These are phyloP conservation scores for Acorus calamus DNA, from an alignment of 106 monocot genomes.

Conservation along the genomic window DNA sequence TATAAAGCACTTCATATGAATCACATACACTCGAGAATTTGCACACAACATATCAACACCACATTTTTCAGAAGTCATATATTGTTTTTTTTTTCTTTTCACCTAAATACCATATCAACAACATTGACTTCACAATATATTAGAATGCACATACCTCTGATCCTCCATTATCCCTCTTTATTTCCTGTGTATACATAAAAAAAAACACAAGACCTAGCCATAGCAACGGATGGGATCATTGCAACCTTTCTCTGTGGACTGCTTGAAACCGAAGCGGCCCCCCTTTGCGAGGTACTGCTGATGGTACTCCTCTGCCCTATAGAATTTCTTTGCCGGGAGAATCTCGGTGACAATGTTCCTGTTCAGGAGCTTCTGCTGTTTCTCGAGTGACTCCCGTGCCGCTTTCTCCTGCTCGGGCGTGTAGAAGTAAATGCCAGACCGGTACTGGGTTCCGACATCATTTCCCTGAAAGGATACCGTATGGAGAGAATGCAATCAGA, in stretches of 20 bases:
- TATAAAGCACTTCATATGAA: no score
- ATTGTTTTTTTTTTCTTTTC: no score
- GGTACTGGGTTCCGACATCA: constrained; percentile 73
- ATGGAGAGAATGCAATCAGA: background rate
- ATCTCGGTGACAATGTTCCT: constrained; percentile 65
- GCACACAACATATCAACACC: no score
- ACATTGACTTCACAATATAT: no score
- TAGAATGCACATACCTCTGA: no score
- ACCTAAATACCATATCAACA: no score
- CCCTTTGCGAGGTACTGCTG: constrained; percentile 87
- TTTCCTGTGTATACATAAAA: no score
- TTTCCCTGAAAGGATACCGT: constrained; percentile 33
- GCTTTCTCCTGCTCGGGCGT: constrained; percentile 35
- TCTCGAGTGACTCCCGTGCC: constrained; percentile 45
- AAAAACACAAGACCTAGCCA: constrained; percentile 14
- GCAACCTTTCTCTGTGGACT: constrained; percentile 70
- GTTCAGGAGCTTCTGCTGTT: constrained; percentile 31
- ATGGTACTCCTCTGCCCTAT: constrained; percentile 78
- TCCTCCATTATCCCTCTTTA: no score
- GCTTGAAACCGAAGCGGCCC: constrained; percentile 25
- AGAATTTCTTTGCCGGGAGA: constrained; percentile 65
- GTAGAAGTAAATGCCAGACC: constrained; percentile 82
- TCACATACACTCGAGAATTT: no score
- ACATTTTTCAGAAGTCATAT: no score
- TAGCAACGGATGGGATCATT: constrained; percentile 74